Conservation (phyloP, 2,329 filamentous ascomycete genomes). For the Nigrospora sphaerica region DNA sequence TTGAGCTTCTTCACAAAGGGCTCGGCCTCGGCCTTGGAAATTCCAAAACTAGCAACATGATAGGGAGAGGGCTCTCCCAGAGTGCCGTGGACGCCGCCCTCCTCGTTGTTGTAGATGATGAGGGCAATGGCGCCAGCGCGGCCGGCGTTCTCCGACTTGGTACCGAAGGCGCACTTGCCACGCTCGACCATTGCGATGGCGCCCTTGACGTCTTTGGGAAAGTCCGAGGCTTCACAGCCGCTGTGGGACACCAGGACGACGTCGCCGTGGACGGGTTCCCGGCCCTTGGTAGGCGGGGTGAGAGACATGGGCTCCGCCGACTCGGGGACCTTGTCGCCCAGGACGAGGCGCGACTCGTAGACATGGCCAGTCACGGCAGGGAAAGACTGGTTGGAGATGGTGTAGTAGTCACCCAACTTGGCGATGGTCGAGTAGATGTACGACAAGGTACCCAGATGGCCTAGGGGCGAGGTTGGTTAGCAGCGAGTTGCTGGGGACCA, state of each 20-base stretch:
- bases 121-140: constrained; percentile 63
- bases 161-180: constrained; percentile 63
- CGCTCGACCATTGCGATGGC: constrained; percentile 66
- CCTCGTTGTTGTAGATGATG: constrained; percentile 67
- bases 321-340: constrained; percentile 43
- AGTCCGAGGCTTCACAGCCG: constrained; percentile 60
- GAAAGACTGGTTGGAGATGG: constrained; percentile 56
- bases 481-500: neutral
- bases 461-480: constrained; percentile 24
- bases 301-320: constrained; percentile 53
- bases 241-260: constrained; percentile 54
- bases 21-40: constrained; percentile 52
- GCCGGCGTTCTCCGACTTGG: constrained; percentile 63
- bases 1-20: constrained; percentile 48
- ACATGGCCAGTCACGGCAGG: constrained; percentile 54
- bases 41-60: constrained; percentile 62
- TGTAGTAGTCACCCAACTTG: constrained; percentile 53
- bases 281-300: constrained; percentile 57
- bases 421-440: constrained; percentile 53
- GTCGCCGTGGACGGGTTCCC: constrained; percentile 50
- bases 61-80: constrained; percentile 52
- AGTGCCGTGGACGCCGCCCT: constrained; percentile 58
- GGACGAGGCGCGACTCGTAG: constrained; percentile 48
- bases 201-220: constrained; percentile 48
- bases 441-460: constrained; percentile 56